These are phyloP conservation scores for Starmerella apis DNA, from an alignment of 805 yeast genomes.

Conservation along the genomic window DNA sequence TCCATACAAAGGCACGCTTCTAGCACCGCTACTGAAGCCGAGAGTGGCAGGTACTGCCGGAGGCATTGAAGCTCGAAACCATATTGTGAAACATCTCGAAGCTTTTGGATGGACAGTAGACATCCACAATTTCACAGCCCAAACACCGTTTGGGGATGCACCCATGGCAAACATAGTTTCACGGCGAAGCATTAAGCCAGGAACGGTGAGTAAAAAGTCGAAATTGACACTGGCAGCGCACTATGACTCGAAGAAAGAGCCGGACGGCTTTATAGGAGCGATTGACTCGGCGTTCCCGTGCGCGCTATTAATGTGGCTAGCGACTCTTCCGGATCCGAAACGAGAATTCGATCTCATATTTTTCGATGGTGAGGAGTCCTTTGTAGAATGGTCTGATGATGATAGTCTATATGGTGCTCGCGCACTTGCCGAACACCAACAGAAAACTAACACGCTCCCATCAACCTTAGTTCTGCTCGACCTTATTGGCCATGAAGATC, in stretches of 20 bases:
- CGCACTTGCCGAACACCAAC: slow-evolving; percentile 39
- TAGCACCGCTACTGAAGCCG: slow-evolving; percentile 24
- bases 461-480: slow-evolving; percentile 43
- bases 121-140: slow-evolving; percentile 30
- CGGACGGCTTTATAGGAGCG: slow-evolving; percentile 51
- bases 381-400: slow-evolving; percentile 40
- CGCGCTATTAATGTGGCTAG: slow-evolving; percentile 41
- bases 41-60: slow-evolving; percentile 25
- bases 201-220: neutral
- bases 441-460: slow-evolving; percentile 28
- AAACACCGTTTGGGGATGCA: slow-evolving; percentile 34
- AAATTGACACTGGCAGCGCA: slow-evolving; percentile 39
- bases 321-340: slow-evolving; percentile 28
- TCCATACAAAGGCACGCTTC: slow-evolving; percentile 20
- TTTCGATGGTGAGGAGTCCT: slow-evolving; percentile 55
- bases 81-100: slow-evolving; percentile 29
- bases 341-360: slow-evolving; percentile 33
- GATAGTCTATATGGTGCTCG: slow-evolving; percentile 52
- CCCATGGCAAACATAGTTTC: slow-evolving; percentile 31
- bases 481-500: slow-evolving; percentile 37
- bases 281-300: slow-evolving; percentile 52
- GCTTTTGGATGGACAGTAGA: slow-evolving; percentile 27
- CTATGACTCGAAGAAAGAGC: slow-evolving; percentile 42
- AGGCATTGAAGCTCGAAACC: slow-evolving; percentile 18
- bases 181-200: slow-evolving; percentile 17